Base-by-base conservation (phyloP, 768 basidiomycete genomes). In the Collybiopsis confluens region DNA sequence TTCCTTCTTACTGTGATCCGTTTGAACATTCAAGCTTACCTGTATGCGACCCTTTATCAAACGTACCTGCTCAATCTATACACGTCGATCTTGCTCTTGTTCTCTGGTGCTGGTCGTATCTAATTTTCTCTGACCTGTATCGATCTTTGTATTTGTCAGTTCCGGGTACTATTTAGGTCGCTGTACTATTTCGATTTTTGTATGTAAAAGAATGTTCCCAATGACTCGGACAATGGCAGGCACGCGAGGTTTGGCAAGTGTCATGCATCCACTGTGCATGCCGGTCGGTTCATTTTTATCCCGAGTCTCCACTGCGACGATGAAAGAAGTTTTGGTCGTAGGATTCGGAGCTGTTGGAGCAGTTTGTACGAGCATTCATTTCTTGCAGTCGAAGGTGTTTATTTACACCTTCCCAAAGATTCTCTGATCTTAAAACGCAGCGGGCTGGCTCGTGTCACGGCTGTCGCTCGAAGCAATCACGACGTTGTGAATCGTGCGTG, bases 401-500 rank as follows among this genome's bases (percentile, higher is more conserved):
- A 8, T n/a, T n/a, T 18, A 42, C 16, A 33, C 30, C 30, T 13
- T 6, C 41, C 41, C 52, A 40, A 50, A 86, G 83, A 83, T 61
- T 75, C 83, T 1, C 70, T 78, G 47, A 73, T 85, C 50, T 68
- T 86, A 20, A 72, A 81, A 56, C 69, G 77, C 55, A 80, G 82
- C 59, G 79, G 82, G 10, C 70, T 76, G 27, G 85, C 78, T 1
- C 74, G 79, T 23, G 82, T 92, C 8, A 90, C 89, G 1, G 83
- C 74, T 16, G 85, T 91, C 1, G 89, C 88, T 1, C 68, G 89
- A 52, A 82, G 87, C 47, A 88, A 89, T 55, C 86, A 80, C 62
- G 75, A 82, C 11, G 67, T 72, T 2, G 74, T 83, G 11, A 70
- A 74, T n/a, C 70, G 82, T 81, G 26, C 38, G 28, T 26, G 10